Base-by-base conservation (phyloP, 495 filamentous ascomycete genomes). In the Xylona heveae region DNA sequence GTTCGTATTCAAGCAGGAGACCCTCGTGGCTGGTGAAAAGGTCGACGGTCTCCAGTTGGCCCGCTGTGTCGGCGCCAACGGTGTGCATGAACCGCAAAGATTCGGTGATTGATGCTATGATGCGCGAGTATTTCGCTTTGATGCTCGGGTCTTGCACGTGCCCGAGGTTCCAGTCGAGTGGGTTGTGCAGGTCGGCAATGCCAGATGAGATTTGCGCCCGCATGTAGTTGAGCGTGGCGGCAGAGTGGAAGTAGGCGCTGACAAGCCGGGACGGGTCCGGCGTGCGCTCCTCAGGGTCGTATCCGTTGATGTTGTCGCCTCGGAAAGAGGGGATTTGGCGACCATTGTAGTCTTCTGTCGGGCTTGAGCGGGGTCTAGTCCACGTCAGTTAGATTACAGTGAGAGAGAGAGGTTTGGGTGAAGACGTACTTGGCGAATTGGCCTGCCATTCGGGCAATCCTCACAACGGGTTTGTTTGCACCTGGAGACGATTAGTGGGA, bases 1-100 rank as follows among this genome's bases (percentile, higher is more conserved):
- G 72, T 47, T 97, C 88, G 53, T 97, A 97, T 48, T 94, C 88
- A 15, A 97, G 68, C 0, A 93, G 68, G 3, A 97, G 64, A 3
- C 82, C 88, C 52, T 97, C 88, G 51, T 97, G 88, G 45, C 78
- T 88, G 15, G 85, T 94, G 59, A 64, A 97, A 23, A 97, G 61
- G 42, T 97, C 88, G 18, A 93, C 81, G n/a, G 84, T 92, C 39
- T 88, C 72, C 19, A 95, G 66, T 44, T 76, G 76, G 22, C 80
- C 71, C 15, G 62, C 64, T 28, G 73, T 82, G 49, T 94, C 85
- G 31, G 88, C 83, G 36, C 84, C 88, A 21, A 95, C 71, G 12
- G 88, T 93, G 33, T 67, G 72, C 83, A 97, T 93, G 64, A 97
- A 94, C 17, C 78, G 72, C 1, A 94, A 62, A 37, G 83, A 83